These are phyloP conservation scores for Micractinium sp. DNA, from an alignment of 139 green algal species.

Conservation along the genomic window DNA sequence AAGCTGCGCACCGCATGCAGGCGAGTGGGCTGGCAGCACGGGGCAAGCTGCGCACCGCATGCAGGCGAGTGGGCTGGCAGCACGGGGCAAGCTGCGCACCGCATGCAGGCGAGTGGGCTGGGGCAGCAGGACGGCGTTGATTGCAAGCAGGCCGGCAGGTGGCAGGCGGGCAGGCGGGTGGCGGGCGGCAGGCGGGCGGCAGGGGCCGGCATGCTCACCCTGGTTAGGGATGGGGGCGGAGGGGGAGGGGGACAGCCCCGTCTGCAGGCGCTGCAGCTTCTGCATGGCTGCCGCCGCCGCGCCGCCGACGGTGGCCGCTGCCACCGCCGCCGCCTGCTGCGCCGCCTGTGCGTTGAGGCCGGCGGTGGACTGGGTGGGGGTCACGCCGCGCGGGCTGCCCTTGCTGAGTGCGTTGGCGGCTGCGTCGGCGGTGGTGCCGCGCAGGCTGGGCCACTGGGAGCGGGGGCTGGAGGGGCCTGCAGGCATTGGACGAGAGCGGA, in stretches of 20 bases:
- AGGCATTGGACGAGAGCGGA: neutral
- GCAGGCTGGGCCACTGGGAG: neutral
- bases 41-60: too few relatives aligned
- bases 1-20: too few relatives aligned
- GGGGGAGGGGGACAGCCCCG: neutral
- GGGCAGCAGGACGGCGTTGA: too few relatives aligned
- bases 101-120: too few relatives aligned
- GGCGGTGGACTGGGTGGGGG: slow-evolving; percentile 20
- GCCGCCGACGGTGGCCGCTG: neutral
- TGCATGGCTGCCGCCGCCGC: neutral
- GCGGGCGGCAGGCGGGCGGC: too few relatives aligned
- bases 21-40: too few relatives aligned
- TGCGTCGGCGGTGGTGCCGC: slow-evolving; percentile 10
- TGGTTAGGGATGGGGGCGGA: slow-evolving; percentile 14
- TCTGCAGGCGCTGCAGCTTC: neutral
- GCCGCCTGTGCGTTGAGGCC: neutral
- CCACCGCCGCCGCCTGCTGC: neutral
- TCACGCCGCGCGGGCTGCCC: slow-evolving; percentile 20
- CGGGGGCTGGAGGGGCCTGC: slow-evolving; percentile 31
- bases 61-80: too few relatives aligned
- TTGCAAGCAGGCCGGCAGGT: too few relatives aligned
- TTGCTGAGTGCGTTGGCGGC: slow-evolving; percentile 2
- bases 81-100: too few relatives aligned
- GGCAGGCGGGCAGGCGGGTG: too few relatives aligned
- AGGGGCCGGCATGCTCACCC: too few relatives aligned